Evolutionary conservation across 2,329 filamentous ascomycete species (phyloP).

Genomic region (Juglanconis juglandina): DNA sequence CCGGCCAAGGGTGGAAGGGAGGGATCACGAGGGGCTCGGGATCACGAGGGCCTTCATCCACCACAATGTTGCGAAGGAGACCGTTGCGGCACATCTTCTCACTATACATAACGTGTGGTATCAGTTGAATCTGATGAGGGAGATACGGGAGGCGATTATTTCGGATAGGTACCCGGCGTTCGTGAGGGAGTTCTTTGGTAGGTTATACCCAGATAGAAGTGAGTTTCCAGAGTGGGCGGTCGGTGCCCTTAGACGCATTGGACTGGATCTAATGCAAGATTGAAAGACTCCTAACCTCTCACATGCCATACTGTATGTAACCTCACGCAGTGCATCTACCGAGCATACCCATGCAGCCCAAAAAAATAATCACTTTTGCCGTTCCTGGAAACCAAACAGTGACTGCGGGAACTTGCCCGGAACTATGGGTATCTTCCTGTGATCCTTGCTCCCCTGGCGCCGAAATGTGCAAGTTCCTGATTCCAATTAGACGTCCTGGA

Average conservation of each 20-base stretch:
- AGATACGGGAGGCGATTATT: conserved; percentile 72
- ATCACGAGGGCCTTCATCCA: conserved; percentile 87
- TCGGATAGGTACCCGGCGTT: conserved; percentile 78
- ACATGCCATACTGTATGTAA: neutral
- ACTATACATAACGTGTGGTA: conserved; percentile 97
- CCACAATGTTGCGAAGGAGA: conserved; percentile 91
- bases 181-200: conserved; percentile 71
- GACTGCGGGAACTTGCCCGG: neutral
- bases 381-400: neutral
- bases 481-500: conserved; percentile 54
- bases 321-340: neutral
- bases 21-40: conserved; percentile 54
- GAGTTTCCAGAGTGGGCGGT: conserved; percentile 83
- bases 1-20: conserved; percentile 57
- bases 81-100: conserved; percentile 77
- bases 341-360: too few relatives aligned
- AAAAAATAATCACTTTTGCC: neutral
- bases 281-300: conserved; percentile 14
- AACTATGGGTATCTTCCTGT: conserved; percentile 10
- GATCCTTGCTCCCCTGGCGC: conserved; percentile 2
- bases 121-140: conserved; percentile 77
- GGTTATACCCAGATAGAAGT: conserved; percentile 63
- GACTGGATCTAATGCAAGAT: conserved; percentile 63
- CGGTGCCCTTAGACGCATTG: conserved; percentile 72
- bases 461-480: neutral